Conservation (phyloP, 495 filamentous ascomycete species). For the Amniculicola lignicola region DNA sequence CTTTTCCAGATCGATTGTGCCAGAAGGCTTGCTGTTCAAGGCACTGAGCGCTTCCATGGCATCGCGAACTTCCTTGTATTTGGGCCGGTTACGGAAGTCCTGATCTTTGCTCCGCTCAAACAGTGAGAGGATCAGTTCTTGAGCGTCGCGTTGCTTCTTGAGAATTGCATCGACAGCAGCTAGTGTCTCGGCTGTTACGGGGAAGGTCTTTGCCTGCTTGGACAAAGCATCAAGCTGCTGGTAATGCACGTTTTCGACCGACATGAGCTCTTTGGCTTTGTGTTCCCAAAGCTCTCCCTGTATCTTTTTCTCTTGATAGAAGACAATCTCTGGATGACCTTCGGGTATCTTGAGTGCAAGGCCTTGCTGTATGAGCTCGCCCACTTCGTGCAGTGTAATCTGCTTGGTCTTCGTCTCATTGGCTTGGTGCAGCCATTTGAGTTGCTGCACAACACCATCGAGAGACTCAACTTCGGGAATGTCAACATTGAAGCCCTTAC, state of each 20-base stretch:
- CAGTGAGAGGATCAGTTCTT: conserved; percentile 76
- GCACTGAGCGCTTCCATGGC: conserved; percentile 82
- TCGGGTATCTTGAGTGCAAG: conserved; percentile 70
- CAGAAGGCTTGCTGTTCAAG: conserved; percentile 84
- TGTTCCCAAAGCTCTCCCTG: conserved; percentile 84
- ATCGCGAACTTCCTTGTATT: conserved; percentile 85
- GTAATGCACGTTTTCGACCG: conserved; percentile 84
- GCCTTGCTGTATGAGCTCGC: conserved; percentile 71
- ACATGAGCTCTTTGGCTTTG: conserved; percentile 91
- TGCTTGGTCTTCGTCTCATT: conserved; percentile 54
- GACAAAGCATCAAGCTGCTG: conserved; percentile 91
- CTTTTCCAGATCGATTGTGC: conserved; percentile 88
- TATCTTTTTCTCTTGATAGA: conserved; percentile 69
- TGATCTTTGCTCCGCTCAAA: conserved; percentile 71
- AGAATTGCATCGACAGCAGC: conserved; percentile 85
- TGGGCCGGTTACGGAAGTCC: conserved; percentile 75
- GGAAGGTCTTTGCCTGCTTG: conserved; percentile 67
- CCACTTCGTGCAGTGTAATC: conserved; percentile 71
- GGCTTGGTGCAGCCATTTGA: conserved; percentile 73
- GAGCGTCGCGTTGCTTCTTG: conserved; percentile 92
- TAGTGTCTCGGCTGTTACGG: conserved; percentile 77
- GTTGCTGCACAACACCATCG: conserved; percentile 73
- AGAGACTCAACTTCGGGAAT: conserved; percentile 88
- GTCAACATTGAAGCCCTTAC: conserved; percentile 88
- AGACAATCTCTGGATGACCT: conserved; percentile 70